Evolutionary conservation across 1,139 yeast species (phyloP), one percentile per base, ranked within the genome.

Genomic region (Taphrina populina): DNA sequence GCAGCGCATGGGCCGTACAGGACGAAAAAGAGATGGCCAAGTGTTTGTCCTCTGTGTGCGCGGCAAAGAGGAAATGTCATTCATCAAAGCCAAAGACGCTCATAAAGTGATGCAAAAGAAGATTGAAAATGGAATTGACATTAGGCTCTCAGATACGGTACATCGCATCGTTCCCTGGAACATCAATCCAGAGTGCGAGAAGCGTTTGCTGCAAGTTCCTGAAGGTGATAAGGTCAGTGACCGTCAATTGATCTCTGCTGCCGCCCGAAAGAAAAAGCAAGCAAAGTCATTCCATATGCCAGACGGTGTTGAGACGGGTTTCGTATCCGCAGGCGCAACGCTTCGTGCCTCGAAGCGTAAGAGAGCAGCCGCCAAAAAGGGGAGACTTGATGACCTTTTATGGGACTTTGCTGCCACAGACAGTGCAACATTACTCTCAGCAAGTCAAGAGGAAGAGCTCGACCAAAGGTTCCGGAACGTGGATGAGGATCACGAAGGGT

Each of bases 1-100:
- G 44, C 99, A 94, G 68, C 75, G 99, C 63, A 87, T 94, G 94
- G 99, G 99, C 29, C 81, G 99, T 71, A 94, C 99, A 0, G 99
- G 98, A 13, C 83, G 99, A 71, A 87, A 88, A 66, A 74, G 96
- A 62, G 88, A 85, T 62, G 99, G 99, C 45, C 78, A 77, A 59
- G 87, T 92, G 2, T 72, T 87, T n/a, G 71, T 90, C 57, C 71
- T 94, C 13, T 81, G 90, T 64, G 80, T 96, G 4, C 34, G 52
- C 17, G 79, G 84, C 13, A 82, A 82, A 62, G 99, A 94, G 68
- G 81, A 84, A 59, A 65, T 71, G 5, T 92, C 90, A 65, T 86
- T 87, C 65, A 88, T 85, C 55, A 81, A 82, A 62, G 92, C 98
- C 0, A 81, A 88, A 84, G 84, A 78, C 30, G 94, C 88, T 26